Evolutionary conservation across 495 filamentous ascomycete species (phyloP), one percentile per base, ranked within the genome.

Genomic region (Podospora bellae-mahoneyi): DNA sequence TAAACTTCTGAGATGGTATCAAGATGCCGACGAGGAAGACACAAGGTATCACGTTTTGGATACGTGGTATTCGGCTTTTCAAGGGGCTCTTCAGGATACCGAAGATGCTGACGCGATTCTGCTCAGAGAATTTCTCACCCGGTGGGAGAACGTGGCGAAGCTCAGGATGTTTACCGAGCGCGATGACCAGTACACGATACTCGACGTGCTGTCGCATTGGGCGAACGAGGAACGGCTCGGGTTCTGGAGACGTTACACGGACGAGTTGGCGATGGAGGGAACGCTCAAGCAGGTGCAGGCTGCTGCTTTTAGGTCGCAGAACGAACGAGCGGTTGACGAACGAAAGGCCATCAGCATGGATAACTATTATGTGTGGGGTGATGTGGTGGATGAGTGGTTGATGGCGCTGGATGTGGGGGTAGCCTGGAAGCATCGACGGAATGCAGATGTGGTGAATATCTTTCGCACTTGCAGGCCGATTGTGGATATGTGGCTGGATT

Each of bases 401-500:
- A 64, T 34, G 4, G 61, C 39, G 27, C 57, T 65, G 9, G 68
- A 73, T 9, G 56, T 59, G 10, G 68, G 27, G 5, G 28, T 27
- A 5, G 27, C 68, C 53, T 69, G 70, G 70, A 62, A 44, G 7
- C 70, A 72, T 2, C 39, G 34, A 3, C 72, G 69, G n/a, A 78
- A 77, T 32, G 73, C 76, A 26, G 63, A 74, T 60, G 53, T 76
- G 7, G 62, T 77, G 7, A 65, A 62, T 34, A 71, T 77, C 53
- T 77, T 75, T 61, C 73, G 73, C 34, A 74, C 74, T 19, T 64
- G 70, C 57, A 68, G 58, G 23, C 76, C 75, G 1, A 60, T 60
- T 30, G 6, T 78, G 4, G 75, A 76, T 23, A 26, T 61, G 7
- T 77, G 75, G 73, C 5, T 78, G 7, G 75, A 76, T 23, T 34